phyloP scores from a whole-genome alignment of 2,329 filamentous ascomycete genomes.

The Phaeosphaeria sp. region DNA sequence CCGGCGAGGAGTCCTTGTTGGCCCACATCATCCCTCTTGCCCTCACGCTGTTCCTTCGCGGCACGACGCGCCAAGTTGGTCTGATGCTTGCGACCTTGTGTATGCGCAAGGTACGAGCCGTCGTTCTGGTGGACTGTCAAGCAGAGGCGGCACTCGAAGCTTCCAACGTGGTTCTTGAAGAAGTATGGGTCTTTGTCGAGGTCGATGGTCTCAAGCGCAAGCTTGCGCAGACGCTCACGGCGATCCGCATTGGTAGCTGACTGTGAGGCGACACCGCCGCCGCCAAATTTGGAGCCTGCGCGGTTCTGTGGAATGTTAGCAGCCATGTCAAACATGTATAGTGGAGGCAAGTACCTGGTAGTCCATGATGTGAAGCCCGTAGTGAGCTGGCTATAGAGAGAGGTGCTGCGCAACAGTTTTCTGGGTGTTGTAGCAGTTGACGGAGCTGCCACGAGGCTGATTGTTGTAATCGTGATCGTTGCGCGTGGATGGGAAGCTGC shows the following conservation, averaged over 20 bases:
- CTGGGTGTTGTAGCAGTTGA: neutral
- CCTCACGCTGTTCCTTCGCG: constrained; percentile 93
- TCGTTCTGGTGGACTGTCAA: constrained; percentile 99
- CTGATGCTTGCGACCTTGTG: constrained; percentile 98
- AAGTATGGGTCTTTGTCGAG: constrained; percentile 99
- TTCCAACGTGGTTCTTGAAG: constrained; percentile 99
- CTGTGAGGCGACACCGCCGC: constrained; percentile 92
- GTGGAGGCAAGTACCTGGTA: constrained; percentile 52
- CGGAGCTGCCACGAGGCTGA: neutral
- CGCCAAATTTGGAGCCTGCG: constrained; percentile 96
- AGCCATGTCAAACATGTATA: constrained; percentile 9
- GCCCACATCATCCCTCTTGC: constrained; percentile 71
- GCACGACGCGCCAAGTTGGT: constrained; percentile 95
- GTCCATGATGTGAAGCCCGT: constrained; percentile 51
- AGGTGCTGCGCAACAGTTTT: neutral
- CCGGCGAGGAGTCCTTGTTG: constrained; percentile 78
- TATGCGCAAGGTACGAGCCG: constrained; percentile 97
- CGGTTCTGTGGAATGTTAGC: constrained; percentile 69
- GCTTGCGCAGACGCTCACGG: constrained; percentile 94
- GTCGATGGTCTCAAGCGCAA: constrained; percentile 98
- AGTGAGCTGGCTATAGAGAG: neutral
- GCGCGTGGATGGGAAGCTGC: constrained; percentile 15
- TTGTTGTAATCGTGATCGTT: constrained; percentile 2
- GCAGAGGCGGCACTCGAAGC: constrained; percentile 96
- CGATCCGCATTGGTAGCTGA: constrained; percentile 96